phyloP scores from a whole-genome alignment of 768 basidiomycete genomes.

The Butyriboletus loyo region DNA sequence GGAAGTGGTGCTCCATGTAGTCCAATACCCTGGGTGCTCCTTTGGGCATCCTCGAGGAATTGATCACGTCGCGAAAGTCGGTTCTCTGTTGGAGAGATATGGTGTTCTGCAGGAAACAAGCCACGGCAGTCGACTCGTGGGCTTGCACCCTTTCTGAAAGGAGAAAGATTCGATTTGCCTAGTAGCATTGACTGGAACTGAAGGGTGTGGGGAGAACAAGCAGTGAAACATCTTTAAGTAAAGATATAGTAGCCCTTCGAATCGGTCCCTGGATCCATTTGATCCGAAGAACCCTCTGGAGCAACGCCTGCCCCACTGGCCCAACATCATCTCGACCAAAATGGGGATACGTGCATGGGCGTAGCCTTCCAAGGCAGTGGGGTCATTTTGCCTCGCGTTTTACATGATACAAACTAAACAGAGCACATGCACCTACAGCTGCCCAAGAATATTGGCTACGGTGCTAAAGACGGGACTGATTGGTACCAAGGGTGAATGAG shows the following conservation, averaged over 20 bases:
- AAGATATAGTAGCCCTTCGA: not conserved
- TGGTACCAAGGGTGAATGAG: too few relatives aligned
- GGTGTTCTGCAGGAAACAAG: conserved; percentile 12
- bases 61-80: not conserved
- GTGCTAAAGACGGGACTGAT: not conserved
- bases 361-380: not conserved
- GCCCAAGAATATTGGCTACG: not conserved
- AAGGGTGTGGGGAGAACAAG: conserved; percentile 3
- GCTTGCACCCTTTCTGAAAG: conserved; percentile 13
- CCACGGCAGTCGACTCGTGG: conserved; percentile 21
- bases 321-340: conserved; percentile 3
- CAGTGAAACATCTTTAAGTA: conserved; percentile 2
- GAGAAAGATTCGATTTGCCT: conserved; percentile 14
- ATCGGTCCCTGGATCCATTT: not conserved
- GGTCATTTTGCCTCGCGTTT: conserved; percentile 9
- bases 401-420: conserved; percentile 8
- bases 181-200: conserved; percentile 10
- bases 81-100: not conserved
- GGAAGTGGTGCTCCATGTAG: conserved; percentile 26
- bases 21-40: conserved; percentile 11
- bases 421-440: not conserved
- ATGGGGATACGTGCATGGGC: conserved; percentile 4
- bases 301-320: too few relatives aligned
- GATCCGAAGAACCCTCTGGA: conserved; percentile 4
- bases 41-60: not conserved